Evolutionary conservation across 1,284 basidiomycete species (phyloP), one percentile per base, ranked within the genome.

Genomic region (Coniophora puteana): DNA sequence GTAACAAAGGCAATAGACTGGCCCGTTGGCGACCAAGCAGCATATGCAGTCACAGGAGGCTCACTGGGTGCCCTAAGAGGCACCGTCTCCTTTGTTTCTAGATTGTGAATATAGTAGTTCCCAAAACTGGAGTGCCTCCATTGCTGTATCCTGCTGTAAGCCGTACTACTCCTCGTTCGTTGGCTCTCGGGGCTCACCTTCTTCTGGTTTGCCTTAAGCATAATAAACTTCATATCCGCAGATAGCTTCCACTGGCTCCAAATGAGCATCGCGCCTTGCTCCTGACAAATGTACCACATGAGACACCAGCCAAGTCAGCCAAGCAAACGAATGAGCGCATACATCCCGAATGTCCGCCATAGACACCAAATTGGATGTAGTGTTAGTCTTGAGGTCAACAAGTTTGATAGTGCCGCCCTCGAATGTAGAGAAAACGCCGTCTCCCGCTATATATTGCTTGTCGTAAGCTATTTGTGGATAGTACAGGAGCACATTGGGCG

Each of bases 121-220:
- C 84, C 84, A 57, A 87, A 86, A 40, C 79, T 83, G 7, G 93
- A 96, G 61, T 88, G 78, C 26, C 95, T 77, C 93, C 94, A 99
- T 82, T 94, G 90, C 80, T 90, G 48, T 11, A 42, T 37, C 26
- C 17, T 21, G 20, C 10, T 40, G 27, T n/a, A 21, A 14, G 12
- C 35, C n/a, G n/a, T n/a, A n/a, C n/a, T n/a, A n/a, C n/a, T n/a
- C n/a, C 22, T 5, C 11, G 36, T 13, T 23, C 36, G 16, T 1
- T 5, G 34, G 20, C 10, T 40, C 22, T 20, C 4, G 23, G 20
- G 37, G 10, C 49, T 32, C 44, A 85, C 89, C 72, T 94, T 93
- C 42, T 65, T 61, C 49, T 77, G 66, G 55, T 92, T 71, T 1
- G 88, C 71, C 56, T 88, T 83, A 44, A 96, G 66, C 21, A 96